Evolutionary conservation across 1,284 basidiomycete species (phyloP).

Genomic region (Moesziomyces sp.): DNA sequence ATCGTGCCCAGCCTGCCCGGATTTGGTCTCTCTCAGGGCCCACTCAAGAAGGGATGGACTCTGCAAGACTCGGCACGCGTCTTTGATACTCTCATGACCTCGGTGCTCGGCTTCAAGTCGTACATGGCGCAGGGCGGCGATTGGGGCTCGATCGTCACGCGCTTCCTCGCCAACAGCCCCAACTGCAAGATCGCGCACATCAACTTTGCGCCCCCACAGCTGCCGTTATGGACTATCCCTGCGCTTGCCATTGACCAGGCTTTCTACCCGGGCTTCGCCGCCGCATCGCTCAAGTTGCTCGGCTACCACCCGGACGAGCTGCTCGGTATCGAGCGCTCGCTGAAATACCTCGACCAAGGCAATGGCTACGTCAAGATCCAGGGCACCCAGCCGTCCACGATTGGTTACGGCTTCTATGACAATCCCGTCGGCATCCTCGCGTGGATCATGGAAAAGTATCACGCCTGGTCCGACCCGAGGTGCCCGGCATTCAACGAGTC

Average conservation of each 20-base stretch:
- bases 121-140: constrained; percentile 61
- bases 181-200: constrained; percentile 53
- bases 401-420: constrained; percentile 33
- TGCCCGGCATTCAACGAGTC: constrained; percentile 45
- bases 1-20: constrained; percentile 60
- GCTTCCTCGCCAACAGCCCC: constrained; percentile 43
- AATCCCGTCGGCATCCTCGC: constrained; percentile 34
- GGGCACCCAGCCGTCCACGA: constrained; percentile 26
- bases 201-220: constrained; percentile 48
- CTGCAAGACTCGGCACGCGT: constrained; percentile 43
- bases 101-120: constrained; percentile 43
- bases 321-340: constrained; percentile 18
- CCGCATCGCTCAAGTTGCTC: constrained; percentile 13
- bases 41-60: constrained; percentile 45
- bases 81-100: constrained; percentile 55
- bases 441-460: constrained; percentile 52
- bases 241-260: constrained; percentile 20
- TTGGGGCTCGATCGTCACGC: constrained; percentile 54
- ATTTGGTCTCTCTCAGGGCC: constrained; percentile 47
- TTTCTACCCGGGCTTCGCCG: constrained; percentile 13
- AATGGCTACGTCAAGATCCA: constrained; percentile 32
- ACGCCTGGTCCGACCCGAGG: constrained; percentile 55
- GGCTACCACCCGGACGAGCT: constrained; percentile 33
- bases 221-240: constrained; percentile 34
- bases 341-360: constrained; percentile 33